These are phyloP conservation scores for Rhizoclosmatium globosum DNA, from an alignment of 192 early-diverging fungal genomes.

Conservation along the genomic window DNA sequence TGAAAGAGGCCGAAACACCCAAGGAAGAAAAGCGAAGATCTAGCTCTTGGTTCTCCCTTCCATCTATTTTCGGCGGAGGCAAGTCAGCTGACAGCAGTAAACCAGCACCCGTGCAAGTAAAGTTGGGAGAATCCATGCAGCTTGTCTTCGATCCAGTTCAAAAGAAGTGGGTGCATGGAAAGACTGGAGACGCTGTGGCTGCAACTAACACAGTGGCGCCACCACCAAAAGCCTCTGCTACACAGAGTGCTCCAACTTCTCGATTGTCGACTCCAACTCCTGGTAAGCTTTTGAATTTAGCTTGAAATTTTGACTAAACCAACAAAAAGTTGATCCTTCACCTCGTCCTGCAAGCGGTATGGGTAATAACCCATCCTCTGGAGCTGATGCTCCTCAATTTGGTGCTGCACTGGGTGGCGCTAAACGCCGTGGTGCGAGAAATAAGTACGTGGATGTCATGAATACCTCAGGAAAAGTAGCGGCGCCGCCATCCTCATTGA, in stretches of 20 bases:
- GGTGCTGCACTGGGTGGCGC: slow-evolving; percentile 31
- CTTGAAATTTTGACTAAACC: slow-evolving; percentile 1
- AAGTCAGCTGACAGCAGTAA: slow-evolving; percentile 20
- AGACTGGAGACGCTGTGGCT: slow-evolving; percentile 48
- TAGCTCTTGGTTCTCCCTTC: slow-evolving; percentile 47
- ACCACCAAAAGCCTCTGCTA: slow-evolving; percentile 47
- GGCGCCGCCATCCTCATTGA: slow-evolving; percentile 18
- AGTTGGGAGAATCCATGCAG: slow-evolving; percentile 85
- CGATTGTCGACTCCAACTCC: slow-evolving; percentile 37
- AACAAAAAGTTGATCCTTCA: slow-evolving; percentile 11
- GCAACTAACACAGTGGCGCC: slow-evolving; percentile 38
- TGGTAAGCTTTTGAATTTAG: slow-evolving; percentile 1
- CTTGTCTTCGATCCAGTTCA: slow-evolving; percentile 84
- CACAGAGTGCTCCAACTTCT: slow-evolving; percentile 34
- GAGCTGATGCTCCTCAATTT: not conserved
- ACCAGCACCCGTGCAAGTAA: slow-evolving; percentile 42
- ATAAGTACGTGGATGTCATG: slow-evolving; percentile 62
- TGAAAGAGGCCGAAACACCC: slow-evolving; percentile 17
- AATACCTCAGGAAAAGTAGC: slow-evolving; percentile 39
- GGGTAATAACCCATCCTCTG: not conserved
- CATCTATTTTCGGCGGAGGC: slow-evolving; percentile 47
- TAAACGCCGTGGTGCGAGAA: slow-evolving; percentile 46
- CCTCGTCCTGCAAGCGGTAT: slow-evolving; percentile 21
- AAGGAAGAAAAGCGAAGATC: slow-evolving; percentile 35
- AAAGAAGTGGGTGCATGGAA: slow-evolving; percentile 90